Percentiles rank a stretch among this genome's conserved stretches.
These are phyloP conservation scores for Alternaria brassicicola DNA, from an alignment of 2,329 filamentous ascomycete genomes.

Conservation along the genomic window DNA sequence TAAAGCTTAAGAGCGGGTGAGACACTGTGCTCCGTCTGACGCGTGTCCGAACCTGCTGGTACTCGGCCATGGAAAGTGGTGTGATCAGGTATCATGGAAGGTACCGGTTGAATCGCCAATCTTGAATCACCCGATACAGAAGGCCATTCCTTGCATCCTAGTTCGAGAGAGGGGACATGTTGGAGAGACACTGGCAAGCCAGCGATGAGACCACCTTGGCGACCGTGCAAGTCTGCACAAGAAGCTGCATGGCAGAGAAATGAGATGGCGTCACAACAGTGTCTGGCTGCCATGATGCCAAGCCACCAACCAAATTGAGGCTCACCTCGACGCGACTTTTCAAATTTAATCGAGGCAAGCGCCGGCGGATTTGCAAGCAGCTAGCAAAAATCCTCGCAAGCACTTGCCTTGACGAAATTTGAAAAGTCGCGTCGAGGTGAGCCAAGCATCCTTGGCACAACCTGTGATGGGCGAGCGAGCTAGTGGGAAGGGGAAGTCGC, in stretches of 20 bases:
- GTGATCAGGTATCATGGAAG: neutral
- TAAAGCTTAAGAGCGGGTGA: slow-evolving; percentile 12
- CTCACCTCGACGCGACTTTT: slow-evolving; percentile 26
- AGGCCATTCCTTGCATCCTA: slow-evolving; percentile 5
- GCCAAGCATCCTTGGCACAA: slow-evolving; percentile 34
- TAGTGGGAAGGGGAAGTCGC: slow-evolving; percentile 26
- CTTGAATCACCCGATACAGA: neutral
- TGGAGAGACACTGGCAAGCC: slow-evolving; percentile 12
- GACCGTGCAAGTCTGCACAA: slow-evolving; percentile 16
- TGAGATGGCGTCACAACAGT: slow-evolving; percentile 26
- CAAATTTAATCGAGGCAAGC: slow-evolving; percentile 18
- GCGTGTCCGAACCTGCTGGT: slow-evolving; percentile 4
- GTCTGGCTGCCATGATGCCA: slow-evolving; percentile 29
- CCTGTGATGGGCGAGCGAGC: slow-evolving; percentile 20
- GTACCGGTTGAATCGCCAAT: neutral
- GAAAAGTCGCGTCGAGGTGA: slow-evolving; percentile 37
- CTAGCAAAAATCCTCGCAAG: slow-evolving; percentile 24
- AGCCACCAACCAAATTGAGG: slow-evolving; percentile 18
- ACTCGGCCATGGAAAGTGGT: slow-evolving; percentile 1
- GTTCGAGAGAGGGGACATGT: neutral
- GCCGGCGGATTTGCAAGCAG: slow-evolving; percentile 8
- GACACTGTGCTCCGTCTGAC: slow-evolving; percentile 27
- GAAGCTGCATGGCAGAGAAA: slow-evolving; percentile 17
- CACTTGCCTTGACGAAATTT: slow-evolving; percentile 17
- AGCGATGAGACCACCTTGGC: slow-evolving; percentile 18